A percentile compares a stretch with the other conserved stretches of the same genome.
Conservation (phyloP, 1,139 yeast species). For the Sporopachydermia cereana region DNA sequence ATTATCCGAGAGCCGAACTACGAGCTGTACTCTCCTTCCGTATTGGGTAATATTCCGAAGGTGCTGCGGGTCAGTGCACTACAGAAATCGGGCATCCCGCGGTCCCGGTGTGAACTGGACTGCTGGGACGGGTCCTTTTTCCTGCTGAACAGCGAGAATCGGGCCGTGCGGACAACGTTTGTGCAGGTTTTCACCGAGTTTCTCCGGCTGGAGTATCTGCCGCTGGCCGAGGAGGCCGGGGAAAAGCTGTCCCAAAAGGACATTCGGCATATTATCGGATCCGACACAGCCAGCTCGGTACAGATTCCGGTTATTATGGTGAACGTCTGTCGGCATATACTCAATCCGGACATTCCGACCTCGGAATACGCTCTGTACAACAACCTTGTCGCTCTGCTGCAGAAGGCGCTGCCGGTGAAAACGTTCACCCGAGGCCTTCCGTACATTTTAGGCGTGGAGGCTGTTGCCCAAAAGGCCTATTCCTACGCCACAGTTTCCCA, state of each 20-base stretch:
- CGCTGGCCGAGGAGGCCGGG: not conserved
- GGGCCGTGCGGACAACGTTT: constrained; percentile 18
- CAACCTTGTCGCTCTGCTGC: not conserved
- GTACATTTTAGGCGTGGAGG: not conserved
- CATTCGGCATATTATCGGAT: not conserved
- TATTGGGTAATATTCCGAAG: constrained; percentile 14
- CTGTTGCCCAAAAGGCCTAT: not conserved
- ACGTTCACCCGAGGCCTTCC: not conserved
- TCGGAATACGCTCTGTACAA: not conserved
- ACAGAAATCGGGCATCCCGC: constrained; percentile 11
- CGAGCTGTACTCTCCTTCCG: constrained; percentile 8
- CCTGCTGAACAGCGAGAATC: constrained; percentile 18
- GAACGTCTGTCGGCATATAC: not conserved
- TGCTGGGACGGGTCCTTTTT: constrained; percentile 24
- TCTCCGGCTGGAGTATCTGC: not conserved
- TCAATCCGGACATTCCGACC: not conserved
- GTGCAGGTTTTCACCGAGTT: constrained; percentile 17
- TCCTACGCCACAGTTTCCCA: not conserved
- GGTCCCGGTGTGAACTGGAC: constrained; percentile 1
- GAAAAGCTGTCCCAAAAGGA: not conserved
- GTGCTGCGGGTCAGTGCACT: constrained; percentile 12
- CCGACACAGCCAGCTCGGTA: not conserved
- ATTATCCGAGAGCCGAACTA: not conserved
- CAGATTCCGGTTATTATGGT: not conserved
- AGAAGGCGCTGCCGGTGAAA: not conserved